Base-by-base conservation (phyloP, 1,284 basidiomycete genomes). In the Malassezia globosa region DNA sequence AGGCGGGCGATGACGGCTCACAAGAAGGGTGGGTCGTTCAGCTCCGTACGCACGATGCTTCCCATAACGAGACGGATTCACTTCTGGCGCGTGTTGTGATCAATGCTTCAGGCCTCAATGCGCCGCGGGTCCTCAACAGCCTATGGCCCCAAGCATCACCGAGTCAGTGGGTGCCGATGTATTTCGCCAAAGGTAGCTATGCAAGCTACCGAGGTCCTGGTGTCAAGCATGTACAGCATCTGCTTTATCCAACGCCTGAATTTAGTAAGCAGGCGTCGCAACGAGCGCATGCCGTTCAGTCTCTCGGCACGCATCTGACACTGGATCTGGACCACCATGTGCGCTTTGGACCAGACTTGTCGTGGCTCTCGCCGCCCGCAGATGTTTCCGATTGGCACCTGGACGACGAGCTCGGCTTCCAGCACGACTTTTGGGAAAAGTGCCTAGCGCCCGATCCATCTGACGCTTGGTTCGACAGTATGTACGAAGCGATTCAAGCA, bases 341-440 rank as follows among this genome's bases (percentile, higher is more conserved):
- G 42, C 80, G 81, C 21, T 97, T 99, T 69, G 92, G 92, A 0
- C 94, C 92, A 3, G 89, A 96, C 65, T 78, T 90, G 7, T 84
- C 95, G 67, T 88, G 86, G 81, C 95, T 63, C 77, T 78, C 51
- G 1, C 61, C 66, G 2, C 58, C 62, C 1, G 11, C 45, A 0
- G 22, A n/a, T 6, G 2, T 16, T 7, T n/a, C n/a, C n/a, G 27
- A 25, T n/a, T 31, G 29, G 8, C 7, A 21, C 18, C 27, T 18
- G 5, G 45, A 49, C 31, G 26, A 52, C 19, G 41, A 24, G 18
- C n/a, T 48, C 10, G 31, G 37, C 22, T 33, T 54, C 23, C 46
- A 48, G 16, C 44, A 54, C 6, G 66, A 63, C 48, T 62, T 61
- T 46, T 68, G 60, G 63, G 57, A 54, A 24, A 22, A 39, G 8